Evolutionary conservation across 192 early-diverging fungal genomes (phyloP).

Genomic region (Ambispora gerdemannii): DNA sequence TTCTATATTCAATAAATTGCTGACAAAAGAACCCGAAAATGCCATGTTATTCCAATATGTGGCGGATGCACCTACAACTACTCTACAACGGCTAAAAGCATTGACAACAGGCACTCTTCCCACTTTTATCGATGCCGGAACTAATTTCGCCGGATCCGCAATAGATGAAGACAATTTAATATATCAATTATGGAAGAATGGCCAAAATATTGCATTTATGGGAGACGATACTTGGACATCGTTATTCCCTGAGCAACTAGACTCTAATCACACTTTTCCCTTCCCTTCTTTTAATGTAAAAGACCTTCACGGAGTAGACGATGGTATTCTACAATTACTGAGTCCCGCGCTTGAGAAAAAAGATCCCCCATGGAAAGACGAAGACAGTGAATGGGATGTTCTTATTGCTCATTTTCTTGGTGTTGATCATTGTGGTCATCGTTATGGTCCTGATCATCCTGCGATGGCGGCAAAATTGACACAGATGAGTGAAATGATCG

Average conservation of each 20-base stretch:
- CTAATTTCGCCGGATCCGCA: constrained; percentile 72
- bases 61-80: constrained; percentile 82
- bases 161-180: constrained; percentile 76
- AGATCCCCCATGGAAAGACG: constrained; percentile 8
- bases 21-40: constrained; percentile 47
- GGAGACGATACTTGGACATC: constrained; percentile 97
- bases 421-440: constrained; percentile 95
- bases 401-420: constrained; percentile 92
- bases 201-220: constrained; percentile 67
- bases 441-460: constrained; percentile 80
- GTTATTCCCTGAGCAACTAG: constrained; percentile 68
- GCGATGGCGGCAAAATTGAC: constrained; percentile 82
- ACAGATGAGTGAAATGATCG: constrained; percentile 81
- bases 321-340: constrained; percentile 62
- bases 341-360: constrained; percentile 35
- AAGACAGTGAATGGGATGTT: constrained; percentile 68
- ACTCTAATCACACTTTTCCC: constrained; percentile 49
- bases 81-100: constrained; percentile 77
- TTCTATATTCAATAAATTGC: constrained; percentile 49
- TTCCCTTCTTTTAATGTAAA: constrained; percentile 74
- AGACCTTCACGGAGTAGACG: constrained; percentile 93
- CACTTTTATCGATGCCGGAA: constrained; percentile 79
- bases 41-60: constrained; percentile 66
- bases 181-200: constrained; percentile 35
- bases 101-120: constrained; percentile 79